Conservation (phyloP, 805 yeast genomes). For the Wickerhamiella galacta region DNA sequence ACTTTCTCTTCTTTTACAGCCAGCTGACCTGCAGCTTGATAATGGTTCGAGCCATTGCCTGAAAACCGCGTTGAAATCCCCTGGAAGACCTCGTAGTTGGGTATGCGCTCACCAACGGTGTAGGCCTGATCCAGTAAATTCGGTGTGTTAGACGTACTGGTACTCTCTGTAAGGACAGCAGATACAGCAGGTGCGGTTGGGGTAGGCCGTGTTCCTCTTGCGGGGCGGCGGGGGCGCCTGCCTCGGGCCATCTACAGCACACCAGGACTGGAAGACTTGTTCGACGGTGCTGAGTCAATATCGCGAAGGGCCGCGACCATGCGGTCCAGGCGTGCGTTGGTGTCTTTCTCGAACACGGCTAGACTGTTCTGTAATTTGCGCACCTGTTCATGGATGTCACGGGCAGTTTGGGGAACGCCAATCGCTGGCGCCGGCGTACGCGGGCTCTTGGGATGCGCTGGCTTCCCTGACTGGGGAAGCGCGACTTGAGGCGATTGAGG, state of each 20-base stretch:
- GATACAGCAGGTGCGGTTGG: background rate
- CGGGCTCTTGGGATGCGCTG: background rate
- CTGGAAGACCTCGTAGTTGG: background rate
- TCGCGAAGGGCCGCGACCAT: conserved; percentile 6
- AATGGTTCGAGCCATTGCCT: background rate
- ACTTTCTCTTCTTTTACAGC: background rate
- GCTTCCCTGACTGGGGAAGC: no score
- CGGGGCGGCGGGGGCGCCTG: background rate
- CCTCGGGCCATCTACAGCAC: background rate
- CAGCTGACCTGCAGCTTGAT: background rate
- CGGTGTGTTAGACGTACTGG: no score
- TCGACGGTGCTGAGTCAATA: conserved; percentile 5
- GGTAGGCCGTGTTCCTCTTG: background rate
- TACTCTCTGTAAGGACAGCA: no score
- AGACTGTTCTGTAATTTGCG: conserved; percentile 8
- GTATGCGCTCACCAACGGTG: no score
- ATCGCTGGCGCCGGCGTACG: conserved; percentile 4
- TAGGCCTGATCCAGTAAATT: no score
- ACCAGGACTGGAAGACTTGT: background rate
- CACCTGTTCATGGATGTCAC: conserved; percentile 10
- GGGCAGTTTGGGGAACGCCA: conserved; percentile 10
- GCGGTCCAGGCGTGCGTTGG: conserved; percentile 9
- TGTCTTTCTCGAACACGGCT: conserved; percentile 11
- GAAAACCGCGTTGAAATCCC: background rate
- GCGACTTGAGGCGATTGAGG: no score